A percentile compares a stretch with the other conserved stretches of the same genome.
phyloP scores from a whole-genome alignment of 768 basidiomycete species.

The Hygrophoropsis aurantiaca region DNA sequence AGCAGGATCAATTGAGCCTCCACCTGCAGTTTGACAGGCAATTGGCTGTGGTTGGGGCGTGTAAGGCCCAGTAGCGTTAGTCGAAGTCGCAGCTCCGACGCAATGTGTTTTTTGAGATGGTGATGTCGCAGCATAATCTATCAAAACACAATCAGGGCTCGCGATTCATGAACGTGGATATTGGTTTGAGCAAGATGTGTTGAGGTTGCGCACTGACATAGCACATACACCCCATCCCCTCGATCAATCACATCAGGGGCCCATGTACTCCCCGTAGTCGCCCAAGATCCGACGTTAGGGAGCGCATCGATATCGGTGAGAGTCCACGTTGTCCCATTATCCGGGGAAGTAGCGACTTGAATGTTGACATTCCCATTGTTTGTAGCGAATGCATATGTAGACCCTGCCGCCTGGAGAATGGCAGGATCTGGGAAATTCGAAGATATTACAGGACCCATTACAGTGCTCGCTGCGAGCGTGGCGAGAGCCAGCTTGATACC shows the following conservation, averaged over 20 bases:
- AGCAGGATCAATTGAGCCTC: constrained; percentile 28
- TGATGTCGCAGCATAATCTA: constrained; percentile 14
- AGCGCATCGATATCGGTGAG: constrained; percentile 16
- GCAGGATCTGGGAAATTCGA: constrained; percentile 22
- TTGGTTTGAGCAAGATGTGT: too few relatives aligned
- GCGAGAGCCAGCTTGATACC: too few relatives aligned
- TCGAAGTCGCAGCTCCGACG: constrained; percentile 26
- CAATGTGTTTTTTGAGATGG: constrained; percentile 19
- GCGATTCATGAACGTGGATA: too few relatives aligned
- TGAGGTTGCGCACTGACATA: constrained; percentile 15
- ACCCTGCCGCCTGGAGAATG: constrained; percentile 8
- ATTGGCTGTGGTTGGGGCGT: constrained; percentile 19
- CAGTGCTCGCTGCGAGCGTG: background rate
- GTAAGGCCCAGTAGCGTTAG: constrained; percentile 24
- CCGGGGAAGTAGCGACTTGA: constrained; percentile 20
- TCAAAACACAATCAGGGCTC: too few relatives aligned
- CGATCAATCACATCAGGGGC: constrained; percentile 19
- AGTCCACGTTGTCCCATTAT: constrained; percentile 17
- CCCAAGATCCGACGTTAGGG: constrained; percentile 22
- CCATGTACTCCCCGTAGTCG: constrained; percentile 15
- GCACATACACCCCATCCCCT: constrained; percentile 13
- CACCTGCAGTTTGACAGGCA: constrained; percentile 20
- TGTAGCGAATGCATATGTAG: constrained; percentile 21
- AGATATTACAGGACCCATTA: constrained; percentile 18
- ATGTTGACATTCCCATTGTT: constrained; percentile 18